Evolutionary conservation across 768 basidiomycete species (phyloP).

Genomic region (Boletus subcaerulescens): DNA sequence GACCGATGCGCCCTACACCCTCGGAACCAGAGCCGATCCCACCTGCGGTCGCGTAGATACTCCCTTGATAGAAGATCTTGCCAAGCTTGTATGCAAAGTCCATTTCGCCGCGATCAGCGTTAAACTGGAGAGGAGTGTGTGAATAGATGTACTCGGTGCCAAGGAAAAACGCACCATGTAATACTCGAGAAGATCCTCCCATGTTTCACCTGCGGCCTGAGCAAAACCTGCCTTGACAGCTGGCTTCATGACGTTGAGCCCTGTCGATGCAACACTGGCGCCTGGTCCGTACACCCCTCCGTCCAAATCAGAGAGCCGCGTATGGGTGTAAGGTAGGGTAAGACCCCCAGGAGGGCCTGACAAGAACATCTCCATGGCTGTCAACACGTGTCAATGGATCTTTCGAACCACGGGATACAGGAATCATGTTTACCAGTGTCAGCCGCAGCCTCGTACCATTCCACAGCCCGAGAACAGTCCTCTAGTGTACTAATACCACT

Average conservation of each 20-base stretch:
- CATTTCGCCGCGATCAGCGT: conserved; percentile 87
- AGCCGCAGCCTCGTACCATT: conserved; percentile 89
- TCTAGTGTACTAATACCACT: conserved; percentile 90
- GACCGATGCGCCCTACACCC: conserved; percentile 85
- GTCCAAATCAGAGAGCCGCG: conserved; percentile 80
- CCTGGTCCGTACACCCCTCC: conserved; percentile 96
- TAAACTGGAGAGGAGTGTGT: conserved; percentile 59
- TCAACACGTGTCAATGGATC: not conserved
- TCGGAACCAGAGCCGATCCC: conserved; percentile 87
- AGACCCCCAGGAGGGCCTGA: conserved; percentile 90
- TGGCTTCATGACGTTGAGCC: conserved; percentile 63
- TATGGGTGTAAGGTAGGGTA: conserved; percentile 77
- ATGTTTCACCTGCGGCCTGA: conserved; percentile 86
- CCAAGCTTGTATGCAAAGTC: conserved; percentile 90
- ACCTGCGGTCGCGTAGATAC: conserved; percentile 75
- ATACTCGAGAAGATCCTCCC: conserved; percentile 91
- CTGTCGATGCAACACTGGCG: conserved; percentile 90
- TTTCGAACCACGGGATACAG: not conserved
- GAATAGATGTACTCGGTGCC: not conserved
- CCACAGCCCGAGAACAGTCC: conserved; percentile 76
- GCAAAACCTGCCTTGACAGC: conserved; percentile 83
- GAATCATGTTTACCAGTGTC: conserved; percentile 63
- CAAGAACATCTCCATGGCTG: conserved; percentile 77
- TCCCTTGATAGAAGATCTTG: conserved; percentile 96
- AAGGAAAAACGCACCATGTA: conserved; percentile 58